phyloP scores from a whole-genome alignment of 1,139 yeast genomes.

The Taiozyma sp. region DNA sequence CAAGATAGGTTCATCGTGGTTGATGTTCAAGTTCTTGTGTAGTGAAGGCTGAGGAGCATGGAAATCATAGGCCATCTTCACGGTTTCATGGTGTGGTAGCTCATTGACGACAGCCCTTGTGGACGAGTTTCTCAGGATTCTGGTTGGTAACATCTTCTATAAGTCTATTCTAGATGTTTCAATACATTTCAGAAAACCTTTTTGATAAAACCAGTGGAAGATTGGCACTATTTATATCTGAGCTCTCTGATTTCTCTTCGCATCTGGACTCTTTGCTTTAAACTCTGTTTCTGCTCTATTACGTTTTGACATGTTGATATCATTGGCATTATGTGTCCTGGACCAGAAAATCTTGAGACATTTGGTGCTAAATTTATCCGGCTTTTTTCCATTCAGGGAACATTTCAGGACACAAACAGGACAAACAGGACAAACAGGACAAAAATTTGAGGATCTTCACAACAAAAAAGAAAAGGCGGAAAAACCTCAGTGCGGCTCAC shows the following conservation, averaged over 20 bases:
- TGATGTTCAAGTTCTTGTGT: slow-evolving; percentile 17
- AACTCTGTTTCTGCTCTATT: background rate
- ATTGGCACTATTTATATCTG: background rate
- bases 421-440: background rate
- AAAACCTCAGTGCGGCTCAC: background rate
- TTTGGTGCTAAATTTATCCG: background rate
- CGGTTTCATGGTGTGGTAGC: slow-evolving; percentile 23
- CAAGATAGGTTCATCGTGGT: slow-evolving; percentile 31
- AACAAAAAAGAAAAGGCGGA: background rate
- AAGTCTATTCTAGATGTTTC: background rate
- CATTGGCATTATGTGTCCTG: background rate
- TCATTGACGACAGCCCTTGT: slow-evolving; percentile 3
- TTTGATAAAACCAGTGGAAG: background rate
- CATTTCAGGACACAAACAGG: background rate
- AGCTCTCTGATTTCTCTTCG: background rate
- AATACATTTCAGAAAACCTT: slow-evolving; percentile 2
- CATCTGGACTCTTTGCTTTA: background rate
- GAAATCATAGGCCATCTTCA: slow-evolving; percentile 25
- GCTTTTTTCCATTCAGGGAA: background rate
- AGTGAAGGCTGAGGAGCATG: slow-evolving; percentile 22
- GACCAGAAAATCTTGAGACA: background rate
- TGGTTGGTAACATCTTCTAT: slow-evolving; percentile 15
- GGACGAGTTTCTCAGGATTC: slow-evolving; percentile 12
- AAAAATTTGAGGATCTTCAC: background rate
- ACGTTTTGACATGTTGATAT: background rate